A percentile compares a stretch with the other conserved stretches of the same genome.
These are phyloP conservation scores for Dothistroma pini DNA, from an alignment of 2,329 filamentous ascomycete genomes.

Conservation along the genomic window DNA sequence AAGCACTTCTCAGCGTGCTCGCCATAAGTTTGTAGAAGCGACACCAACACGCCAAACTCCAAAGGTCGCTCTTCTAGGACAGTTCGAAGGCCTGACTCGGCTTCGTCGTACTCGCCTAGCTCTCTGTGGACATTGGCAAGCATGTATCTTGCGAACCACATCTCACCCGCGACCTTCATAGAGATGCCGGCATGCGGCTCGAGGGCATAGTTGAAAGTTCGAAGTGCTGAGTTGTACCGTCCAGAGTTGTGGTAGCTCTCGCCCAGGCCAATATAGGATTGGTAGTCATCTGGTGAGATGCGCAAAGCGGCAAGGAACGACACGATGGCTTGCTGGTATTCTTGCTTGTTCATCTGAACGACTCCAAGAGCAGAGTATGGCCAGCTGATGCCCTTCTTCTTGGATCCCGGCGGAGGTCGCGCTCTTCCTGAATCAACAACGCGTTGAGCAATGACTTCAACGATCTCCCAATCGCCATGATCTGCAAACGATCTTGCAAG, in stretches of 20 bases:
- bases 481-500: conserved; percentile 84
- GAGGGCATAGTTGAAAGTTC: conserved; percentile 83
- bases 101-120: conserved; percentile 82
- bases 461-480: conserved; percentile 91
- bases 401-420: conserved; percentile 84
- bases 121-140: conserved; percentile 92
- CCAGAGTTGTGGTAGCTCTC: conserved; percentile 96
- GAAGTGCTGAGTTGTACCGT: conserved; percentile 87
- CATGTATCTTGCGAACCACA: conserved; percentile 97
- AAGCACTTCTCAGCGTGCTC: conserved; percentile 75
- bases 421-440: conserved; percentile 94
- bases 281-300: conserved; percentile 80
- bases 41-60: conserved; percentile 84
- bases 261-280: conserved; percentile 94
- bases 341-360: conserved; percentile 90
- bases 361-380: conserved; percentile 91
- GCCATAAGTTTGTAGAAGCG: conserved; percentile 80
- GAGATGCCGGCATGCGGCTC: conserved; percentile 61
- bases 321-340: conserved; percentile 81
- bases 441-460: conserved; percentile 85
- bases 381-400: conserved; percentile 91
- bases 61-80: conserved; percentile 65
- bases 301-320: conserved; percentile 88
- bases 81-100: conserved; percentile 69
- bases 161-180: conserved; percentile 60